Base-by-base conservation (phyloP, 2,329 filamentous ascomycete genomes). In the Fusarium sp. region DNA sequence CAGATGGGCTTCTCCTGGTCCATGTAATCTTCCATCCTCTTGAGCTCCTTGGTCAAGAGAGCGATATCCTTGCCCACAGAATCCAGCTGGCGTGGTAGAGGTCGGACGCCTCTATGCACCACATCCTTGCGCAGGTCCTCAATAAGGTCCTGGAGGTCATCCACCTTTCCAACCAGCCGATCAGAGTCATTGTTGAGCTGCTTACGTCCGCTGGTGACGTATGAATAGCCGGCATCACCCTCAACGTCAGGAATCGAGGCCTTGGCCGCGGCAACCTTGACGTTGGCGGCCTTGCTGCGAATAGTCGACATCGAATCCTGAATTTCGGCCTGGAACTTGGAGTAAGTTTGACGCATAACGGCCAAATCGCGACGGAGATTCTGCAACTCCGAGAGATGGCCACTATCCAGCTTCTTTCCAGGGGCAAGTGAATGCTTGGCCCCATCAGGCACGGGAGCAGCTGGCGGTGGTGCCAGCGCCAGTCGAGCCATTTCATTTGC, bases 101-200 rank as follows among this genome's bases (percentile, higher is more conserved):
- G 97, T 39, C 97, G 93, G 54, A 99, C 97, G 67, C 97, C 97
- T 68, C 97, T 94, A 68, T 92, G 89, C 56, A 99, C 97, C 54
- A 99, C 97, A 80, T 99, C 97, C 85, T 99, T 98, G 71, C 97
- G 95, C 50, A 99, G 89, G 81, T 99, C 97, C 83, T 99, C 97
- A 23, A 99, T 94, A 64, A 97, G 88, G 82, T 99, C 97, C 84
- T 98, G 97, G n/a, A 99, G 89, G 80, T 98, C 96, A 81, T 99
- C 97, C 13, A 99, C 97, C 80, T 95, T 93, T 76, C 91, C 93
- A 75, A 99, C 95, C 66, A 99, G 92, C 72, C 92, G 92, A 82
- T 98, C 96, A 1, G 95, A 97, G 81, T 98, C 96, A 30, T 92
- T 88, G 60, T 93, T 94, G 70, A 99, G 90, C 68, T 92, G 90